phyloP scores from a whole-genome alignment of 164 flowering plant genomes.

The Hamamelis virginiana region DNA sequence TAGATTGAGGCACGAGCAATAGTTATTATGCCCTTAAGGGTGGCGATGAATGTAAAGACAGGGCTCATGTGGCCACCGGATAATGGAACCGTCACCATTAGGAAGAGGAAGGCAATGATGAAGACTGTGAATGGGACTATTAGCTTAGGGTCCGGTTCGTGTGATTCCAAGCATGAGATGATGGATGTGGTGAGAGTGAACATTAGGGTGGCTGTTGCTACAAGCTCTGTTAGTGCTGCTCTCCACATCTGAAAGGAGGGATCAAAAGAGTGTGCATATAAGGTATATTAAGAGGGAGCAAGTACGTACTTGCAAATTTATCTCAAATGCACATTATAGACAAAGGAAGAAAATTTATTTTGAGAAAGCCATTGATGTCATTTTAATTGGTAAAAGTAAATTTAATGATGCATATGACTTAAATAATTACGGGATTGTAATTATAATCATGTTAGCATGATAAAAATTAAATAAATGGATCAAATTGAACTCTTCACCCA shows the following conservation, averaged over 20 bases:
- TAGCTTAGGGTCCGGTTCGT: slow-evolving; percentile 11
- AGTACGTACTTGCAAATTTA: too few relatives aligned
- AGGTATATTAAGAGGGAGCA: too few relatives aligned
- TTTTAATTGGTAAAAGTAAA: too few relatives aligned
- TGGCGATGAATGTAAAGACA: slow-evolving; percentile 28
- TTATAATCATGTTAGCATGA: too few relatives aligned
- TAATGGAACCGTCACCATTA: slow-evolving; percentile 15
- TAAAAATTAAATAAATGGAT: too few relatives aligned
- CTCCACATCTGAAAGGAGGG: slow-evolving; percentile 25
- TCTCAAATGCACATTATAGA: too few relatives aligned
- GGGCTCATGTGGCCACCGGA: slow-evolving; percentile 32
- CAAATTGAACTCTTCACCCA: too few relatives aligned
- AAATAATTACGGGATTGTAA: too few relatives aligned
- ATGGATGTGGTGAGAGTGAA: slow-evolving; percentile 18
- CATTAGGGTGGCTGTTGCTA: slow-evolving; percentile 17
- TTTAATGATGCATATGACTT: too few relatives aligned
- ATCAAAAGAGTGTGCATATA: neutral
- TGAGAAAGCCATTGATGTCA: too few relatives aligned
- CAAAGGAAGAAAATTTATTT: too few relatives aligned
- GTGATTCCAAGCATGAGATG: slow-evolving; percentile 19
- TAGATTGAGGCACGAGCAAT: slow-evolving; percentile 24
- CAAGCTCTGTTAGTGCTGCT: slow-evolving; percentile 20
- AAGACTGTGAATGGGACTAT: slow-evolving; percentile 15
- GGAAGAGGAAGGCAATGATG: slow-evolving; percentile 19
- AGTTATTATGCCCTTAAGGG: slow-evolving; percentile 24